Evolutionary conservation across 2,329 filamentous ascomycete genomes (phyloP), one percentile per base, ranked within the genome.

Genomic region (Aspergillus calidoustus): DNA sequence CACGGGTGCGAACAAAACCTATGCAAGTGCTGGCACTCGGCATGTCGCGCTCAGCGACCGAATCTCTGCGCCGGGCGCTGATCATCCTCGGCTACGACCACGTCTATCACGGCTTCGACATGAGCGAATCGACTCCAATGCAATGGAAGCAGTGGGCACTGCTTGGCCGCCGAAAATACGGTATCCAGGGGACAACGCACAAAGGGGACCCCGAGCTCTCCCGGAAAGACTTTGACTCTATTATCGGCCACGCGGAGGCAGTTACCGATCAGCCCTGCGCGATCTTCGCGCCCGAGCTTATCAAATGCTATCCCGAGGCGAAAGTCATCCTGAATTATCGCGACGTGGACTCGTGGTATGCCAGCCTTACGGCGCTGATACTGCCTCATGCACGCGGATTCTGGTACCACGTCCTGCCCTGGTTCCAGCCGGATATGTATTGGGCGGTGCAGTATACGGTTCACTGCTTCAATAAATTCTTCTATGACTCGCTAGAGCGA

Each of bases 11-110:
- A 11, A 41, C 31, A 23, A 60, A 52, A 17, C 65, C 65, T 7
- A 68, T 72, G 61, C 61, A 66, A 28, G 63, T 72, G 5, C 64
- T 74, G 4, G 69, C 66, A 17, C 63, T 73, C 2, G 71, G 69
- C 6, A 63, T 71, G 19, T 69, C 68, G 7, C 62, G 71, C n/a
- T 68, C 65, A 3, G 71, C 63, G 11, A 72, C 69, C 7, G 65
- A 68, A 23, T 69, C 68, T 4, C 66, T 75, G 2, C 63, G 64
- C 7, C 56, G 64, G 19, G 71, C 72, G 2, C 67, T 75, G 3
- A 59, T 67, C 15, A 62, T 66, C 15, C 66, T 74, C 1, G 71
- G 71, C 25, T 70, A 68, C 62, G 58, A 70, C 28, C 62, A 71
- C 54, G 63, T 64, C 38, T 69, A 71, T 60, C 68, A 72, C 62